These are phyloP conservation scores for Omphalotus guepiniiformis DNA, from an alignment of 768 basidiomycete species.

Conservation along the genomic window DNA sequence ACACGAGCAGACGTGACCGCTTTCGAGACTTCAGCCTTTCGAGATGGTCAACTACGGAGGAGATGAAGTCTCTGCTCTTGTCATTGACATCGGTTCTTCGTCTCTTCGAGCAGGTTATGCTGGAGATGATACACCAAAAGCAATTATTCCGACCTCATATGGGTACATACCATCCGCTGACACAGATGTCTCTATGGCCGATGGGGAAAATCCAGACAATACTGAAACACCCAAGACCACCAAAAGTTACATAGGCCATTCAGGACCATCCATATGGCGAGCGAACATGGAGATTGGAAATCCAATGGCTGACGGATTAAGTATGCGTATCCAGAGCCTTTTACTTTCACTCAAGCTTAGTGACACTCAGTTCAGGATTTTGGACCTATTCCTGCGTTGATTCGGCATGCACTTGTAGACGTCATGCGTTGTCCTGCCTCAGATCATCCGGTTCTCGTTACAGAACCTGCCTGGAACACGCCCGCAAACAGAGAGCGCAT, in stretches of 20 bases:
- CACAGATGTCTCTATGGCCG: conserved; percentile 52
- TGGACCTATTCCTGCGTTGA: conserved; percentile 61
- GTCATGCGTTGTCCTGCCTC: conserved; percentile 72
- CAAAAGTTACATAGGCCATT: conserved; percentile 79
- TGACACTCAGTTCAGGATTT: conserved; percentile 74
- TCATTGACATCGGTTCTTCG: conserved; percentile 90
- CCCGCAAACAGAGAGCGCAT: conserved; percentile 88
- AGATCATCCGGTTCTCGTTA: conserved; percentile 90
- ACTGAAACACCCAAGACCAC: conserved; percentile 38
- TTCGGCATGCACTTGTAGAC: conserved; percentile 71
- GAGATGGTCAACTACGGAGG: conserved; percentile 92
- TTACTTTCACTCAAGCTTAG: too few species aligned
- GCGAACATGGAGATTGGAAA: conserved; percentile 84
- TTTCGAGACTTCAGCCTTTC: too few species aligned
- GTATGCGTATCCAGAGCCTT: conserved; percentile 40
- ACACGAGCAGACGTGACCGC: background rate
- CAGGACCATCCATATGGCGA: conserved; percentile 87
- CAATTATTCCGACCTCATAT: conserved; percentile 85
- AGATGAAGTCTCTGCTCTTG: conserved; percentile 96
- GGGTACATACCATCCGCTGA: conserved; percentile 56
- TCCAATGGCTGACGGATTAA: conserved; percentile 79
- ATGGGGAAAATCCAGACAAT: conserved; percentile 41
- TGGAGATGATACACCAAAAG: conserved; percentile 93
- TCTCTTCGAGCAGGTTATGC: conserved; percentile 94
- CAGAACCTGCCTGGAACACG: conserved; percentile 97